phyloP scores from a whole-genome alignment of 2,329 filamentous ascomycete genomes.

The Paecilomyces variotii region DNA sequence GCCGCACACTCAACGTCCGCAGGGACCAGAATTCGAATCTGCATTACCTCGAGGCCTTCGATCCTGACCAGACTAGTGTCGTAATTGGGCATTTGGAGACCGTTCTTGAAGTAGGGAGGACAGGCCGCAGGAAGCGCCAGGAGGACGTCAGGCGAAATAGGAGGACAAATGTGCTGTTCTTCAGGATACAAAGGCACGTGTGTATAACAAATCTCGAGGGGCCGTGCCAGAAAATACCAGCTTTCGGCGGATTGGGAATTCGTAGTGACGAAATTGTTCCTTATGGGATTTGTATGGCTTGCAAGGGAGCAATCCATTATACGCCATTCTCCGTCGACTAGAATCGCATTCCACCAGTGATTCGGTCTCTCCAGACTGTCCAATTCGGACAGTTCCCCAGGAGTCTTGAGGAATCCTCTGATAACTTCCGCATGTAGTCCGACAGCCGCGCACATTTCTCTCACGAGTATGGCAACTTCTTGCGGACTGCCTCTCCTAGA shows the following conservation, averaged over 20 bases:
- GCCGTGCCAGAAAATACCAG: conserved; percentile 91
- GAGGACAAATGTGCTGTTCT: conserved; percentile 89
- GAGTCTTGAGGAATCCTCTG: conserved; percentile 80
- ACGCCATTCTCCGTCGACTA: conserved; percentile 92
- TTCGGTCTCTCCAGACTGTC: conserved; percentile 80
- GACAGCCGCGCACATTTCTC: conserved; percentile 88
- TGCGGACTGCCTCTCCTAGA: conserved; percentile 76
- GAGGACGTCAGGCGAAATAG: conserved; percentile 75
- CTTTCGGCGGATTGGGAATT: conserved; percentile 64
- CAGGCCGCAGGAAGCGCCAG: conserved; percentile 79
- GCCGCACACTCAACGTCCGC: conserved; percentile 85
- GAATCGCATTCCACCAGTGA: conserved; percentile 95
- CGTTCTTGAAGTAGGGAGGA: conserved; percentile 79
- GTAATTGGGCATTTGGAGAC: conserved; percentile 74
- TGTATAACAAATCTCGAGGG: conserved; percentile 87
- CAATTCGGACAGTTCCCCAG: conserved; percentile 74
- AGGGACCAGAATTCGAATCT: conserved; percentile 80
- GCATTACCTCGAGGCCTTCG: conserved; percentile 88
- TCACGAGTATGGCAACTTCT: conserved; percentile 79
- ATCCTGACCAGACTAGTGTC: conserved; percentile 80
- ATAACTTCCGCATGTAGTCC: conserved; percentile 83
- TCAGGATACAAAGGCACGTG: conserved; percentile 81
- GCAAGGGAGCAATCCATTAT: conserved; percentile 92
- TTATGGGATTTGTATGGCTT: conserved; percentile 78
- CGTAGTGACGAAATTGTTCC: conserved; percentile 67